Conservation (phyloP, 164 flowering plant species). For the Magnolia kwangsiensis region DNA sequence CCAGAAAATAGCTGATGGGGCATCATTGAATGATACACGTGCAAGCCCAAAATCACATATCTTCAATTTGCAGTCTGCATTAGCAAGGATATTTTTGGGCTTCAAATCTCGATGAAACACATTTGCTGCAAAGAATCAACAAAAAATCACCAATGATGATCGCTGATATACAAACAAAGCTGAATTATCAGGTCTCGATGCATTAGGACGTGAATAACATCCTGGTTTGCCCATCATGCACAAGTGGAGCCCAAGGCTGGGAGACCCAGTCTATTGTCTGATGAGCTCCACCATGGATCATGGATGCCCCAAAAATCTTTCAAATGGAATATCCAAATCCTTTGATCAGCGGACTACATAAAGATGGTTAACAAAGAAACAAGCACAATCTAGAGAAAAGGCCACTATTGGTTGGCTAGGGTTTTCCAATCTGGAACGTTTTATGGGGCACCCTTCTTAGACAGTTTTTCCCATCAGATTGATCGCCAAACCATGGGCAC, state of each 20-base stretch:
- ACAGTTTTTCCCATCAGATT: background rate
- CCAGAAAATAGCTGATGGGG: slow-evolving; percentile 93
- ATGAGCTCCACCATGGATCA: background rate
- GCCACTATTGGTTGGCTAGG: background rate
- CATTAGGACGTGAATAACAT: background rate
- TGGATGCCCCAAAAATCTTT: too few species aligned
- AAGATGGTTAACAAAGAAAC: background rate
- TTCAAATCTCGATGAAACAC: slow-evolving; percentile 91
- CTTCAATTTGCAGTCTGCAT: slow-evolving; percentile 93
- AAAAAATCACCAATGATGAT: background rate
- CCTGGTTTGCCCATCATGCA: background rate
- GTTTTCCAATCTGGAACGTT: background rate
- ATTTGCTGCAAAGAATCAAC: slow-evolving; percentile 53
- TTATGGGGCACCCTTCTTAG: background rate
- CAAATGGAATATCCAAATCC: background rate
- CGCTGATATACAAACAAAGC: background rate
- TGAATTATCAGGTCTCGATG: background rate
- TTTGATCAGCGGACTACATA: background rate
- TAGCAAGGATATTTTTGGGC: slow-evolving; percentile 89
- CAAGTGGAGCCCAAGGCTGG: background rate
- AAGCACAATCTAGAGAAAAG: background rate
- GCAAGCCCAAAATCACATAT: slow-evolving; percentile 97
- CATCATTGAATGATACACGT: slow-evolving; percentile 78
- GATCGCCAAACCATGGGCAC: background rate
- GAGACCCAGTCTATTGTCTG: background rate